Conservation (phyloP, 257 asterid species). For the Hygrophila difformis region DNA sequence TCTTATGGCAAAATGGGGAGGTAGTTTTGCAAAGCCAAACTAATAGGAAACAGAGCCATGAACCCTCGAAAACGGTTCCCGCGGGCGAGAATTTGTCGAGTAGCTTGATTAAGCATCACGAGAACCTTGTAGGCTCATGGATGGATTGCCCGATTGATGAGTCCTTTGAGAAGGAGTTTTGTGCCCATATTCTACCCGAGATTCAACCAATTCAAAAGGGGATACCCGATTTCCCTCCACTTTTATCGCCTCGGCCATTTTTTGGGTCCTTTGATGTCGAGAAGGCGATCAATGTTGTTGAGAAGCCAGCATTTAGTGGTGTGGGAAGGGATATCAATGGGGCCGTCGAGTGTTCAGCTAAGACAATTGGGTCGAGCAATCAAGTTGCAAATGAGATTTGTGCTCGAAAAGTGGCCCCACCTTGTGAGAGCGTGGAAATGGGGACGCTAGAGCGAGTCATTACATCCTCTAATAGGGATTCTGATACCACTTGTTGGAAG, state of each 20-base stretch:
- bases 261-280: slow-evolving; percentile 20
- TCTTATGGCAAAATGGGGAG: slow-evolving; percentile 81
- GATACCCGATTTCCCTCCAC: slow-evolving; percentile 17
- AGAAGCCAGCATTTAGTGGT: slow-evolving; percentile 10
- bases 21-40: slow-evolving; percentile 54
- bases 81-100: slow-evolving; percentile 20
- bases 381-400: slow-evolving; percentile 33
- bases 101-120: slow-evolving; percentile 41
- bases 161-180: slow-evolving; percentile 58
- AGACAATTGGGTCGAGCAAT: slow-evolving; percentile 61
- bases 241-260: slow-evolving; percentile 36
- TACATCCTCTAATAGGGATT: slow-evolving; percentile 63
- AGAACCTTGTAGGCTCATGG: slow-evolving; percentile 42
- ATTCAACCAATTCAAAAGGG: slow-evolving; percentile 28
- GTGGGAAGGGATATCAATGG: slow-evolving; percentile 12
- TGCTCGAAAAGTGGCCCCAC: slow-evolving; percentile 26
- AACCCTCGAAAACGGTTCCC: slow-evolving; percentile 16
- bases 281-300: slow-evolving; percentile 12
- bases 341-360: slow-evolving; percentile 31
- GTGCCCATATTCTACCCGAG: slow-evolving; percentile 42
- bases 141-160: slow-evolving; percentile 48
- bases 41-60: slow-evolving; percentile 28
- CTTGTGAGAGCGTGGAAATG: slow-evolving; percentile 27
- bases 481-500: slow-evolving; percentile 52
- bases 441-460: slow-evolving; percentile 32